Percentiles rank a stretch among this genome's conserved stretches.
phyloP scores from a whole-genome alignment of 169 alveolate genomes.

The Plasmodium coatneyi region DNA sequence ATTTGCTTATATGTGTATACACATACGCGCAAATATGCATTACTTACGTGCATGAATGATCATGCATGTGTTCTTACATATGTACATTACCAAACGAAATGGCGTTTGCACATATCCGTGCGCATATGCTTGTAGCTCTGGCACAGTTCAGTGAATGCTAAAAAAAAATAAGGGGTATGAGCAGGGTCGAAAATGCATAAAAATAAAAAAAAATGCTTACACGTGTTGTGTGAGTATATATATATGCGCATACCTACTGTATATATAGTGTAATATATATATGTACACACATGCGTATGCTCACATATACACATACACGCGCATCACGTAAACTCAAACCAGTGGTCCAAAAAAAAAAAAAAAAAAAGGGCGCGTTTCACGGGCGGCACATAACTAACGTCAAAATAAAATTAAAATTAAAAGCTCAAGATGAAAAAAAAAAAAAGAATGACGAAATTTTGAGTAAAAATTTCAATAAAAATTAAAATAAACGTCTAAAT shows the following conservation, averaged over 20 bases:
- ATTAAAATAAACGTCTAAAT: not conserved
- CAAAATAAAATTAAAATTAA: not conserved
- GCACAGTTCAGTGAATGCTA: not conserved
- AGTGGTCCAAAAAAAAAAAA: not conserved
- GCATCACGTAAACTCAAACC: not conserved
- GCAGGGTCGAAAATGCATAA: not conserved
- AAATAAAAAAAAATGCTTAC: not conserved
- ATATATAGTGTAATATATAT: not conserved
- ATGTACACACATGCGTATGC: not conserved
- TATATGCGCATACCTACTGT: not conserved
- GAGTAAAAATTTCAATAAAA: not conserved
- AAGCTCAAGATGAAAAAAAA: not conserved
- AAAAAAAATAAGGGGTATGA: not conserved
- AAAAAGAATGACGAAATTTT: not conserved
- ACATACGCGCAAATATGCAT: not conserved
- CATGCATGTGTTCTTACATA: slow-evolving; percentile 3
- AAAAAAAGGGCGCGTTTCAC: not conserved
- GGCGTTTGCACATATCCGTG: not conserved
- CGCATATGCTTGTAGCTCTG: not conserved
- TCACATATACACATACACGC: not conserved
- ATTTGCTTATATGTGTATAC: not conserved
- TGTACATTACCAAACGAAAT: not conserved
- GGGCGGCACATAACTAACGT: not conserved
- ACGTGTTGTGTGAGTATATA: not conserved
- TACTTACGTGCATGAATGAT: not conserved